These are phyloP conservation scores for Colletotrichum tropicicola DNA, from an alignment of 2,329 filamentous ascomycete genomes.

Conservation along the genomic window DNA sequence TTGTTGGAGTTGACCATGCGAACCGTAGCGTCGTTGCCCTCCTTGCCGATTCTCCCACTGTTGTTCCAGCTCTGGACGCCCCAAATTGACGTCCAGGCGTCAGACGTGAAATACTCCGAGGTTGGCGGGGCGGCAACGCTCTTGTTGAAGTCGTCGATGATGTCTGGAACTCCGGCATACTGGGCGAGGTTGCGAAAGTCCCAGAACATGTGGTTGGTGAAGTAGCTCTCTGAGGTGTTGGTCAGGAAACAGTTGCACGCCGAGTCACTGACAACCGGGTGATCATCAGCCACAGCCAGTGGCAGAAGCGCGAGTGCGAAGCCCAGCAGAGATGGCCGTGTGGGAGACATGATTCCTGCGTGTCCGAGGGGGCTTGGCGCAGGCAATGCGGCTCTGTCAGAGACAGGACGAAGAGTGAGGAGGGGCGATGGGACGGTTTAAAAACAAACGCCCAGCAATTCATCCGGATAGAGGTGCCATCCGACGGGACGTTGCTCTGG, in stretches of 20 bases:
- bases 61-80: slow-evolving; percentile 52
- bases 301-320: slow-evolving; percentile 15
- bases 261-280: slow-evolving; percentile 39
- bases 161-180: slow-evolving; percentile 46
- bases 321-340: slow-evolving; percentile 35
- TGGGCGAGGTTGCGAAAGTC: slow-evolving; percentile 56
- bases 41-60: slow-evolving; percentile 26
- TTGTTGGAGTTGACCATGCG: slow-evolving; percentile 51
- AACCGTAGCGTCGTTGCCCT: slow-evolving; percentile 39
- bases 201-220: slow-evolving; percentile 56
- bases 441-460: not conserved
- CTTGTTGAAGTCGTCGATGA: slow-evolving; percentile 38
- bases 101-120: slow-evolving; percentile 49
- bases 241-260: slow-evolving; percentile 58
- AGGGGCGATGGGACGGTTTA: not conserved
- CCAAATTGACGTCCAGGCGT: slow-evolving; percentile 48
- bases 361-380: not conserved
- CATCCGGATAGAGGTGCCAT: not conserved
- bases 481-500: not conserved
- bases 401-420: not conserved
- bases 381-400: not conserved
- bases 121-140: slow-evolving; percentile 41
- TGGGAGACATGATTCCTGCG: slow-evolving; percentile 3
- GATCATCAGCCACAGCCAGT: slow-evolving; percentile 15
- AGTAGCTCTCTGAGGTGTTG: slow-evolving; percentile 55